Evolutionary conservation across 2,329 filamentous ascomycete species (phyloP).

Genomic region (Ustilaginoidea virens): DNA sequence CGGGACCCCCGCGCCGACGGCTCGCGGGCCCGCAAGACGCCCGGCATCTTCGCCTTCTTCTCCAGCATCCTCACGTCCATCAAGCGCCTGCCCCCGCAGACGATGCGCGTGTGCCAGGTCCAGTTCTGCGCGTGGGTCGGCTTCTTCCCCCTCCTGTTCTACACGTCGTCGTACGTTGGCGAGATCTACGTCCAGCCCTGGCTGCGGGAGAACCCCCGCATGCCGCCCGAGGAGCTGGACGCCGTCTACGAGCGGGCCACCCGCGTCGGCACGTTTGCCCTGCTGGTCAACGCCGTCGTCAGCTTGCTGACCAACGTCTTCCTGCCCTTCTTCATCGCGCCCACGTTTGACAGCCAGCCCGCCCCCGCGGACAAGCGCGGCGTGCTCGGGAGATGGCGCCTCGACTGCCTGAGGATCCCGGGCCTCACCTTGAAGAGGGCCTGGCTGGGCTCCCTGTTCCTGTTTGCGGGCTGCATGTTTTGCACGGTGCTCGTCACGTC

Average conservation of each 20-base stretch:
- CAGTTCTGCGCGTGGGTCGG: slow-evolving; percentile 86
- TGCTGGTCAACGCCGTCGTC: slow-evolving; percentile 76
- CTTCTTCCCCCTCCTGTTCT: slow-evolving; percentile 92
- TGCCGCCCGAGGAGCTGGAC: slow-evolving; percentile 63
- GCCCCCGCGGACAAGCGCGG: slow-evolving; percentile 4
- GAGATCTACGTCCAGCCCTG: slow-evolving; percentile 83
- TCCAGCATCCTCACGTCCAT: slow-evolving; percentile 62
- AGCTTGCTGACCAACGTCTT: slow-evolving; percentile 71
- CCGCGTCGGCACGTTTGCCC: slow-evolving; percentile 72
- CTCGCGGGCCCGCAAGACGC: slow-evolving; percentile 39
- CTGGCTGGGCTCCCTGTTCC: slow-evolving; percentile 74
- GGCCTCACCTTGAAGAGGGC: slow-evolving; percentile 75
- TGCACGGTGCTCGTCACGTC: slow-evolving; percentile 65
- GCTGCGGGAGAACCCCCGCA: slow-evolving; percentile 61
- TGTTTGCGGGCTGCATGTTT: slow-evolving; percentile 72
- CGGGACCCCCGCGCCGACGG: slow-evolving; percentile 65
- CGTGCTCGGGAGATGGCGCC: slow-evolving; percentile 19
- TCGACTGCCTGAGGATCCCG: slow-evolving; percentile 57
- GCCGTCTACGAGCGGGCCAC: slow-evolving; percentile 72
- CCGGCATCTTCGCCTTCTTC: slow-evolving; percentile 67
- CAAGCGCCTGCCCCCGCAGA: slow-evolving; percentile 64
- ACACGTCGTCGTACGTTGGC: slow-evolving; percentile 85
- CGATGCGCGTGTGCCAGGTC: slow-evolving; percentile 64
- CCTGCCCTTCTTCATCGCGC: slow-evolving; percentile 72
- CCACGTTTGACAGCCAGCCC: slow-evolving; percentile 48